Base-by-base conservation (phyloP, 2,329 filamentous ascomycete species). In the Fusarium sublunatum region DNA sequence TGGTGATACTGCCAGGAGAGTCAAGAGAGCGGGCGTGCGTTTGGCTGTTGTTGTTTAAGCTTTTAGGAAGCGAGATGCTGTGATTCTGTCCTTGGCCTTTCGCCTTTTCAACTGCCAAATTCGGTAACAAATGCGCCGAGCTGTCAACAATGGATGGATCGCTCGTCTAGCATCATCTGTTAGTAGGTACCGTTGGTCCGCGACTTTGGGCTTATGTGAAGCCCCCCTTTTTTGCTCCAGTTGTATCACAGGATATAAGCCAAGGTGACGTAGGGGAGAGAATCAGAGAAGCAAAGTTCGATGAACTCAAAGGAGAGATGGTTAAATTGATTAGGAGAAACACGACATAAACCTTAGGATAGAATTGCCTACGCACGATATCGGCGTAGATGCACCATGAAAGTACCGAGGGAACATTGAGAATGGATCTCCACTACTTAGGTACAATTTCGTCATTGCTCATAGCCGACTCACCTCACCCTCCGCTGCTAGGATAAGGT, bases 361-460 rank as follows among this genome's bases (percentile, higher is more conserved):
- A 7, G 55, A 51, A 24, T 40, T 63, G 43, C 40, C 47, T 19
- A 3, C 19, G 39, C 36, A 43, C 53, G 25, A 42, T 42, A 54
- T 41, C 35, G 29, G 41, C n/a, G 31, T 11, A 32, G 42, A 42
- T 61, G 58, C 58, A 39, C 46, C 26, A 38, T 19, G 19, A 19
- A 58, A 42, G 52, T 58, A 47, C 55, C 28, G 36, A 58, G 38
- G 46, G 47, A 60, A 35, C 31, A 12, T 28, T 34, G 31, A 13
- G 31, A 34, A 34, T 34, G 31, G 31, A 34, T 34, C 19, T 19
- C 19, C 19, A 44, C 63, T 55, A 19, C 39, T 36, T 9, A 15
- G 41, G 44, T 26, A 46, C 43, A 36, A 61, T 64, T 64, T 64
- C 61, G 61, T 64, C 61, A 64, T 65, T 32, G 56, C 34, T 29